These are phyloP conservation scores for Nakazawaea wickerhamii DNA, from an alignment of 805 yeast genomes.

Conservation along the genomic window DNA sequence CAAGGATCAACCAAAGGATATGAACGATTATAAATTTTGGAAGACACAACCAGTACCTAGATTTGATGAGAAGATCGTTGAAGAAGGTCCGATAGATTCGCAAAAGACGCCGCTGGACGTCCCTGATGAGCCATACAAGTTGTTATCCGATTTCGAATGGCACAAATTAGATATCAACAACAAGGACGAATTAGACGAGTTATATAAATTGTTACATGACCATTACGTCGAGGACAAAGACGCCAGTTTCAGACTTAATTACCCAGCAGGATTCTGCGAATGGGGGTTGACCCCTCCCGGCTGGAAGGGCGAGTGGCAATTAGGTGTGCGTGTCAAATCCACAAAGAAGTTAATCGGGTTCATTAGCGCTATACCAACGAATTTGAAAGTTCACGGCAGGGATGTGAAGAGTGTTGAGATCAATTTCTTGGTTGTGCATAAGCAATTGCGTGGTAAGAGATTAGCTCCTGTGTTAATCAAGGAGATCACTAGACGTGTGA, in stretches of 20 bases:
- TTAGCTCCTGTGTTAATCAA: slow-evolving; percentile 90
- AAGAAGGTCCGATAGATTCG: slow-evolving; percentile 79
- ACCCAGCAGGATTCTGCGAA: slow-evolving; percentile 71
- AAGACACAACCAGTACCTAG: slow-evolving; percentile 91
- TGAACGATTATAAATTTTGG: slow-evolving; percentile 95
- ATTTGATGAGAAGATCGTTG: slow-evolving; percentile 58
- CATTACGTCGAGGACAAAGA: slow-evolving; percentile 95
- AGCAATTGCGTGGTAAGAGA: slow-evolving; percentile 87
- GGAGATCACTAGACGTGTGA: slow-evolving; percentile 91
- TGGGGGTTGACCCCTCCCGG: slow-evolving; percentile 98
- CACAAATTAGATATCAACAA: slow-evolving; percentile 61
- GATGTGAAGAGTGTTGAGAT: slow-evolving; percentile 71
- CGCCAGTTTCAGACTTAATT: slow-evolving; percentile 87
- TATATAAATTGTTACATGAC: slow-evolving; percentile 73
- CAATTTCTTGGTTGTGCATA: slow-evolving; percentile 91
- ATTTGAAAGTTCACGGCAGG: slow-evolving; percentile 52
- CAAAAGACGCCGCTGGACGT: slow-evolving; percentile 67
- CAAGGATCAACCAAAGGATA: slow-evolving; percentile 59
- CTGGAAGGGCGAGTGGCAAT: slow-evolving; percentile 82
- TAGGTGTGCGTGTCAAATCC: slow-evolving; percentile 82
- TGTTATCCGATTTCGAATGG: slow-evolving; percentile 87
- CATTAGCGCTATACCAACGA: slow-evolving; percentile 84
- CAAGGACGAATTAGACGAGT: slow-evolving; percentile 59
- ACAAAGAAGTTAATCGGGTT: slow-evolving; percentile 83
- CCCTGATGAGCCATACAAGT: slow-evolving; percentile 61